Evolutionary conservation across 139 green algal species (phyloP).

Genomic region (Chlamydomonas sphaeroides): DNA sequence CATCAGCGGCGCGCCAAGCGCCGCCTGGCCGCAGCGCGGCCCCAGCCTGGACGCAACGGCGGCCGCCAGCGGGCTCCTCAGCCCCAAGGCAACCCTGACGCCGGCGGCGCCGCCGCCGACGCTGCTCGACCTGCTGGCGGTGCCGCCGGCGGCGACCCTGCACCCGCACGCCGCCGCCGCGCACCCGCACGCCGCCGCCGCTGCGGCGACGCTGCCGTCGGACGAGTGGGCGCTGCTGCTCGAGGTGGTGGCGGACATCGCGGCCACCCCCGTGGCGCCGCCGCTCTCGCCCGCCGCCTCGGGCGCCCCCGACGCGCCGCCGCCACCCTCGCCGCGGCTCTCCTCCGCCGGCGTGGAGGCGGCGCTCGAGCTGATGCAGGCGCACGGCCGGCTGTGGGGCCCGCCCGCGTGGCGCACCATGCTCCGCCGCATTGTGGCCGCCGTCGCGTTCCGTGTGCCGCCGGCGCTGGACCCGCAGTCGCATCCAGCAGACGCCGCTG

Average conservation of each 20-base stretch:
- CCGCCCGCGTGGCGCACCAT: constrained; percentile 59
- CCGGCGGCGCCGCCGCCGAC: neutral
- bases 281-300: constrained; percentile 42
- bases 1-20: neutral
- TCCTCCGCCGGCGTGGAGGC: constrained; percentile 49
- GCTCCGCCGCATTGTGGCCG: constrained; percentile 40
- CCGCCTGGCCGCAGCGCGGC: neutral
- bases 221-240: constrained; percentile 36
- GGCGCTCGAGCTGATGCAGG: constrained; percentile 49
- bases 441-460: constrained; percentile 41
- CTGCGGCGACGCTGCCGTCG: neutral
- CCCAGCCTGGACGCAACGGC: neutral
- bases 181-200: neutral
- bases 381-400: constrained; percentile 54
- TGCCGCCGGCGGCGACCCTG: neutral
- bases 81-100: neutral
- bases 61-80: neutral
- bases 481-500: neutral
- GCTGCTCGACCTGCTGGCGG: constrained; percentile 36
- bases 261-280: constrained; percentile 7
- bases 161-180: too few relatives aligned
- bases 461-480: constrained; percentile 21
- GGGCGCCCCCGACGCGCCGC: too few relatives aligned
- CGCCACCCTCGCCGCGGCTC: constrained; percentile 22
- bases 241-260: constrained; percentile 30